Percentiles rank a stretch among this genome's conserved stretches.
These are phyloP conservation scores for Deuterostichococcus epilithicus DNA, from an alignment of 139 green algal genomes.

Conservation along the genomic window DNA sequence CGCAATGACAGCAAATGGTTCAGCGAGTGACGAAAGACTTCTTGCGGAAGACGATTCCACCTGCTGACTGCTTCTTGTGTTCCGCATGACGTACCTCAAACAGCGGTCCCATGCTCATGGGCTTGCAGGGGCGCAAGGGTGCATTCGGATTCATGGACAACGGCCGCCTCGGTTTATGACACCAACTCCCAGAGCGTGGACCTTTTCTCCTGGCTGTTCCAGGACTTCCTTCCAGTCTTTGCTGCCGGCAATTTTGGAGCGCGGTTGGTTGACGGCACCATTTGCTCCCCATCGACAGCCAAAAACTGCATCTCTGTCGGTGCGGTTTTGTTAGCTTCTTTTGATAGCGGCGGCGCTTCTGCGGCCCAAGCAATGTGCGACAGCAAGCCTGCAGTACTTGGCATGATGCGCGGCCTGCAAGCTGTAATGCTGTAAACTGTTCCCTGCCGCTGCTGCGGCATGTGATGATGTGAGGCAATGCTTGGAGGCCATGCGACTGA, in stretches of 20 bases:
- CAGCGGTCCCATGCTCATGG: not conserved
- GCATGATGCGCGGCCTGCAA: too few relatives aligned
- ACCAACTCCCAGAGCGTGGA: constrained; percentile 52
- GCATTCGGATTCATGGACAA: constrained; percentile 87
- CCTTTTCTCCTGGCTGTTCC: constrained; percentile 43
- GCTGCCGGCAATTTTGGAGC: constrained; percentile 70
- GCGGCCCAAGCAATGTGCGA: not conserved
- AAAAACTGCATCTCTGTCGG: constrained; percentile 86
- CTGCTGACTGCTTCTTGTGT: too few relatives aligned
- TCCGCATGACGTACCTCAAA: not conserved
- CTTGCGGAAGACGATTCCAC: too few relatives aligned
- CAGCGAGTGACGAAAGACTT: too few relatives aligned
- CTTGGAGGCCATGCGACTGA: too few relatives aligned
- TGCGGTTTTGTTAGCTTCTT: constrained; percentile 16
- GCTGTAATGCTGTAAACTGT: too few relatives aligned
- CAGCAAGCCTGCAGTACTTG: too few relatives aligned
- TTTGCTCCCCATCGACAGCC: constrained; percentile 69
- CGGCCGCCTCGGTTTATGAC: constrained; percentile 63
- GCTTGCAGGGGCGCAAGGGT: constrained; percentile 54
- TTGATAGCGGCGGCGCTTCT: not conserved
- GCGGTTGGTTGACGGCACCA: constrained; percentile 43
- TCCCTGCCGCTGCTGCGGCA: too few relatives aligned
- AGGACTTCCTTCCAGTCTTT: constrained; percentile 52
- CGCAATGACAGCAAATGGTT: too few relatives aligned
- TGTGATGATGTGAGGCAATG: too few relatives aligned